Evolutionary conservation across 441 rosid species (phyloP).

Genomic region (Syzygium syzygioides): DNA sequence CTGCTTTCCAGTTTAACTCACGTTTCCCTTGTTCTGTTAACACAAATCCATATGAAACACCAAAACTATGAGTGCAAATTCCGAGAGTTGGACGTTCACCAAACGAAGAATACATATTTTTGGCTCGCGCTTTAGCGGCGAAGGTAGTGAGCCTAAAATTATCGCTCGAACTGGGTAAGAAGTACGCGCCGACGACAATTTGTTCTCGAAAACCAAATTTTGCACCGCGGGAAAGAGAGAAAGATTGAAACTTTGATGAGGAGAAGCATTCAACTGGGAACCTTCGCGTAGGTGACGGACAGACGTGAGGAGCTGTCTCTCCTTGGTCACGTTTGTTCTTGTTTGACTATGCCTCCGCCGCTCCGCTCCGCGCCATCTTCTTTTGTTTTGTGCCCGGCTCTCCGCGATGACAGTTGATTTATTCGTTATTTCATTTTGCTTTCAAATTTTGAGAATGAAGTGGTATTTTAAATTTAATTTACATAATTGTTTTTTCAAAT

Average conservation of each 20-base stretch:
- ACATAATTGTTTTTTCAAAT: neutral
- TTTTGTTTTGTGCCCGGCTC: too few species aligned
- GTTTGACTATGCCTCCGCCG: too few species aligned
- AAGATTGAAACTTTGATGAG: neutral
- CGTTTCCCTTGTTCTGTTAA: neutral
- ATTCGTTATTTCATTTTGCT: neutral
- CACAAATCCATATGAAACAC: neutral
- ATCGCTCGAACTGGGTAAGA: neutral
- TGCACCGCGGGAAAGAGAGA: neutral
- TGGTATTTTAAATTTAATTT: neutral
- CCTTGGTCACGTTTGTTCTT: neutral
- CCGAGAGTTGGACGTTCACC: neutral
- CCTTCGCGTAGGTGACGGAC: neutral
- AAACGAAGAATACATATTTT: neutral
- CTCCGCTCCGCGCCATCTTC: too few species aligned
- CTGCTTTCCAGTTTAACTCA: neutral
- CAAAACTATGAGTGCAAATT: neutral
- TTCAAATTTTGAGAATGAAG: neutral
- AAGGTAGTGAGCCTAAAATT: neutral
- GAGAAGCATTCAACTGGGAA: neutral
- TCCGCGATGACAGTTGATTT: neutral
- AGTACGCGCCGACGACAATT: neutral
- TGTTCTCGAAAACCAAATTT: neutral
- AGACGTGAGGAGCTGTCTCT: neutral
- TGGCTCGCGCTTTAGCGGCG: neutral